Percentiles rank a stretch among this genome's conserved stretches.
phyloP scores from a whole-genome alignment of 2,329 filamentous ascomycete species.

The Monilinia fructicola region DNA sequence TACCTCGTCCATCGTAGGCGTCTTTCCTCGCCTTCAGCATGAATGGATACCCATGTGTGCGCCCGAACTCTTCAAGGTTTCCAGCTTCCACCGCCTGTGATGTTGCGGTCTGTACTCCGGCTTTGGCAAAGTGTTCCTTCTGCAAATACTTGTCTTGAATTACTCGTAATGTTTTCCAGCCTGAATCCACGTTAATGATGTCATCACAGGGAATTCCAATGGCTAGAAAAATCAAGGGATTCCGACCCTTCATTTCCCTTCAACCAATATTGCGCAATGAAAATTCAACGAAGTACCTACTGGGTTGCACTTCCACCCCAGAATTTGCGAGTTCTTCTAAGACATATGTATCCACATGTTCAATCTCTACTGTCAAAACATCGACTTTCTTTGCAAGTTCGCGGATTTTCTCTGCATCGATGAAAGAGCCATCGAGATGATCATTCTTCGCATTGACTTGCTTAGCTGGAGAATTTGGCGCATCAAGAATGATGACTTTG shows the following conservation, averaged over 20 bases:
- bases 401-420: constrained; percentile 74
- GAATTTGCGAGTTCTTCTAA: constrained; percentile 75
- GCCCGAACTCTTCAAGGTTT: constrained; percentile 60
- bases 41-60: constrained; percentile 73
- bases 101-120: constrained; percentile 71
- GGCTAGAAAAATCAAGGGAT: neutral
- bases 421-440: constrained; percentile 86
- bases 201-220: constrained; percentile 37
- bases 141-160: constrained; percentile 95
- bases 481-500: constrained; percentile 78
- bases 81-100: constrained; percentile 57
- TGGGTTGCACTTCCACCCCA: constrained; percentile 55
- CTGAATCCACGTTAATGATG: constrained; percentile 69
- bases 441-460: constrained; percentile 74
- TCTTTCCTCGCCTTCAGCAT: constrained; percentile 92
- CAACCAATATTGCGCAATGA: neutral
- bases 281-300: constrained; percentile 6
- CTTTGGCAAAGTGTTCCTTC: constrained; percentile 72
- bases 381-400: constrained; percentile 75
- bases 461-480: constrained; percentile 75
- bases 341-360: constrained; percentile 89
- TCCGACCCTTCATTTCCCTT: constrained; percentile 3
- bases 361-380: constrained; percentile 89
- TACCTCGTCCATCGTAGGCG: constrained; percentile 87
- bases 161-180: constrained; percentile 79